These are phyloP conservation scores for Fusarium algeriense DNA, from an alignment of 2,329 filamentous ascomycete species.

Conservation along the genomic window DNA sequence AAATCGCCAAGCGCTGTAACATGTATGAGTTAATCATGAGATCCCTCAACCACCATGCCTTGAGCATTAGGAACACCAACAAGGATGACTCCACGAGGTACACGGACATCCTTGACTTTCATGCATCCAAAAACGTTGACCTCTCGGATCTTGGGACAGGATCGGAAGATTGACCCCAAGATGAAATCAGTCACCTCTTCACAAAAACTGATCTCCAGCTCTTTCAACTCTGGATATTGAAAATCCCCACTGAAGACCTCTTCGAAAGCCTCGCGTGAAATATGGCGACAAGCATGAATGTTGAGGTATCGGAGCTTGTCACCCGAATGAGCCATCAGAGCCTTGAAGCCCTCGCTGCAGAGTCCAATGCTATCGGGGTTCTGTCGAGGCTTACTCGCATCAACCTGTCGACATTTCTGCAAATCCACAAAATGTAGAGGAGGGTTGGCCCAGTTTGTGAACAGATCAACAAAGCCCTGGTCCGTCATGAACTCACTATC, in stretches of 20 bases:
- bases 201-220: slow-evolving; percentile 84
- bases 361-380: slow-evolving; percentile 77
- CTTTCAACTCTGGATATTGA: slow-evolving; percentile 74
- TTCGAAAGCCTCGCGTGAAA: slow-evolving; percentile 78
- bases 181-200: slow-evolving; percentile 74
- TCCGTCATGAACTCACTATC: slow-evolving; percentile 84
- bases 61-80: slow-evolving; percentile 70
- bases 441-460: slow-evolving; percentile 80
- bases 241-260: slow-evolving; percentile 74
- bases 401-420: slow-evolving; percentile 80
- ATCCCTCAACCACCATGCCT: slow-evolving; percentile 70
- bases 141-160: slow-evolving; percentile 70
- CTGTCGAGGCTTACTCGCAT: slow-evolving; percentile 75
- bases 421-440: slow-evolving; percentile 79
- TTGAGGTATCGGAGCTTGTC: slow-evolving; percentile 74
- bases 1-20: background rate
- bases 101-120: slow-evolving; percentile 66
- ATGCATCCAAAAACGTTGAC: slow-evolving; percentile 75
- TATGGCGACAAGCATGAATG: slow-evolving; percentile 87
- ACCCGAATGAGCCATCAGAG: slow-evolving; percentile 88
- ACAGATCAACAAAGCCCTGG: slow-evolving; percentile 77
- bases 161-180: slow-evolving; percentile 72
- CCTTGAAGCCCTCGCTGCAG: slow-evolving; percentile 79
- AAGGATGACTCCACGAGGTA: slow-evolving; percentile 67
- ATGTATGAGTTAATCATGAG: slow-evolving; percentile 15